Evolutionary conservation across 768 basidiomycete genomes (phyloP), one percentile per base, ranked within the genome.

Genomic region (Trametes villosa): DNA sequence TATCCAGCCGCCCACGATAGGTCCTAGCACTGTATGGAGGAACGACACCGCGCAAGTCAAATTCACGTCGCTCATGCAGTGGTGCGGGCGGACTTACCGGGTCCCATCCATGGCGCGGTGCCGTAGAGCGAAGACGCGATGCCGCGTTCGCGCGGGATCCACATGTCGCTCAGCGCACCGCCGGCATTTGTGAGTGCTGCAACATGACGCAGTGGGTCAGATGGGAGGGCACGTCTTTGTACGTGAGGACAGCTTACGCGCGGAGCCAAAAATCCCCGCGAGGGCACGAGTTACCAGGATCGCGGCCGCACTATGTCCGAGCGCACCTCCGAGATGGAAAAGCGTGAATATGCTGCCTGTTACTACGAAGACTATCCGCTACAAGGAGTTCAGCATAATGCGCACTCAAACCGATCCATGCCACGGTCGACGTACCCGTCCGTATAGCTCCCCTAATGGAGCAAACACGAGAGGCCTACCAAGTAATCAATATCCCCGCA

Each of bases 1-100:
- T 13, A 86, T 81, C 71, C 81, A 86, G n/a, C 86, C 86, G 22
- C 88, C 86, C 27, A 87, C 81, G 54, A 91, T 81, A 2, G 87
- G 87, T 1, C 87, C 87, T n/a, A 86, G 74, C 6, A 86, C 84
- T 84, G 64, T 24, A 13, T 13, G 11, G 34, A 48, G 11, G 1
- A 17, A 15, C 9, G 27, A 36, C 40, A 4, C 17, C 27, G n/a
- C n/a, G n/a, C n/a, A n/a, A n/a, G n/a, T n/a, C n/a, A n/a, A n/a
- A n/a, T n/a, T n/a, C n/a, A n/a, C n/a, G n/a, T n/a, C n/a, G n/a
- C n/a, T n/a, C n/a, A n/a, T n/a, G n/a, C n/a, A n/a, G n/a, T n/a
- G n/a, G n/a, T n/a, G n/a, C n/a, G n/a, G n/a, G n/a, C 22, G 44
- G 3, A 48, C 72, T 33, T 66, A 83, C 82, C 81, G 69, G 83